A percentile compares a stretch with the other conserved stretches of the same genome.
These are phyloP conservation scores for Malus domestica DNA, from an alignment of 306 rosid species.

Conservation along the genomic window DNA sequence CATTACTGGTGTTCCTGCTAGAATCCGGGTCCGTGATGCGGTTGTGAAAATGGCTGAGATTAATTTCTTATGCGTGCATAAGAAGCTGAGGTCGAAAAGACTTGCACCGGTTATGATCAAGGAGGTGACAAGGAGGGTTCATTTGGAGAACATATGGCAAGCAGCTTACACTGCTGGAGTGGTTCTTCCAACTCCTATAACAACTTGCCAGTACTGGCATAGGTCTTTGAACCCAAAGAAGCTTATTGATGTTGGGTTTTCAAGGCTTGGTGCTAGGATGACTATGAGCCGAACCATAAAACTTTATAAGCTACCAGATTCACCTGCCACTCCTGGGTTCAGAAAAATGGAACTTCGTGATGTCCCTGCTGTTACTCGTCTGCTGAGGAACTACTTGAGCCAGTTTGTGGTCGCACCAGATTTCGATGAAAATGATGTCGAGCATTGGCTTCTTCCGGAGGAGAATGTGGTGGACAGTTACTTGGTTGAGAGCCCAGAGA, in stretches of 20 bases:
- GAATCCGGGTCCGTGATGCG: slow-evolving; percentile 61
- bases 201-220: slow-evolving; percentile 97
- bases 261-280: slow-evolving; percentile 96
- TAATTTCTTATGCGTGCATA: slow-evolving; percentile 85
- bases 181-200: slow-evolving; percentile 80
- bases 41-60: slow-evolving; percentile 90
- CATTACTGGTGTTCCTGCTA: slow-evolving; percentile 82
- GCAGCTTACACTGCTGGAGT: slow-evolving; percentile 98
- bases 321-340: slow-evolving; percentile 76
- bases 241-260: slow-evolving; percentile 93
- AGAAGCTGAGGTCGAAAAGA: slow-evolving; percentile 93
- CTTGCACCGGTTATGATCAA: slow-evolving; percentile 99
- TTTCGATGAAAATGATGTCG: slow-evolving; percentile 82
- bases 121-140: slow-evolving; percentile 97
- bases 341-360: slow-evolving; percentile 84
- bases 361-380: slow-evolving; percentile 82
- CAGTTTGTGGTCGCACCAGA: slow-evolving; percentile 77
- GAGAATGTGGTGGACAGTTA: slow-evolving; percentile 79
- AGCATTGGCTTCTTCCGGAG: slow-evolving; percentile 90
- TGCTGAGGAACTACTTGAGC: slow-evolving; percentile 65
- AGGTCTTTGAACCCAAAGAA: slow-evolving; percentile 92
- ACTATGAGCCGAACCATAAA: slow-evolving; percentile 94
- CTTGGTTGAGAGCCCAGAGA: slow-evolving; percentile 84
- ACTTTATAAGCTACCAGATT: slow-evolving; percentile 82
- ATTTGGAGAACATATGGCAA: slow-evolving; percentile 91